These are phyloP conservation scores for Helicocarpus griseus DNA, from an alignment of 2,329 filamentous ascomycete genomes.

Conservation along the genomic window DNA sequence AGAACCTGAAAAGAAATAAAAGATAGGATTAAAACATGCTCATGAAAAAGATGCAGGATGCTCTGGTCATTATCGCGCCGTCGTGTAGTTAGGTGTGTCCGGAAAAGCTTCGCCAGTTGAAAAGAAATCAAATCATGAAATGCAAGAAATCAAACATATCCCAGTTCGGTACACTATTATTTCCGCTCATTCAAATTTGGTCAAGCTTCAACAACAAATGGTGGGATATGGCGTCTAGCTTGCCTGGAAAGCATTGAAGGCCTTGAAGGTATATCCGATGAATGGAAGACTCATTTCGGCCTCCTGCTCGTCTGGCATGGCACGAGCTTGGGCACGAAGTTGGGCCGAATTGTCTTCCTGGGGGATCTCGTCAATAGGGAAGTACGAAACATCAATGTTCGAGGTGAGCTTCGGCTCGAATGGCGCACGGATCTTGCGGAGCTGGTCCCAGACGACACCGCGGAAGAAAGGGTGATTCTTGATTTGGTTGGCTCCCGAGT, in stretches of 20 bases:
- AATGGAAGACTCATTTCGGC: conserved; percentile 95
- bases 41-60: background rate
- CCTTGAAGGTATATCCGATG: conserved; percentile 96
- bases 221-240: conserved; percentile 17
- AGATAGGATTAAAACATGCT: background rate
- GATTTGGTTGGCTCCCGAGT: conserved; percentile 76
- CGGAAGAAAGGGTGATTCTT: conserved; percentile 94
- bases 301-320: conserved; percentile 64
- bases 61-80: background rate
- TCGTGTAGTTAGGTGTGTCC: background rate
- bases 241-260: conserved; percentile 61
- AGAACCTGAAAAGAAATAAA: background rate
- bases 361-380: conserved; percentile 96
- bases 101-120: background rate
- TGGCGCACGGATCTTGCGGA: conserved; percentile 85
- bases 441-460: conserved; percentile 86
- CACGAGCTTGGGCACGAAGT: conserved; percentile 71
- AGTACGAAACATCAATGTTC: conserved; percentile 94
- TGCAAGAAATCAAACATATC: background rate
- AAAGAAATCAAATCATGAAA: background rate
- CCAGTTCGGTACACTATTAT: background rate
- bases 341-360: conserved; percentile 88
- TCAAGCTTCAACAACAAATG: background rate
- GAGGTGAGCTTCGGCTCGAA: conserved; percentile 91
- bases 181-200: background rate